Base-by-base conservation (phyloP, 371 early-diverging fungal species). In the Mycotypha africana region DNA sequence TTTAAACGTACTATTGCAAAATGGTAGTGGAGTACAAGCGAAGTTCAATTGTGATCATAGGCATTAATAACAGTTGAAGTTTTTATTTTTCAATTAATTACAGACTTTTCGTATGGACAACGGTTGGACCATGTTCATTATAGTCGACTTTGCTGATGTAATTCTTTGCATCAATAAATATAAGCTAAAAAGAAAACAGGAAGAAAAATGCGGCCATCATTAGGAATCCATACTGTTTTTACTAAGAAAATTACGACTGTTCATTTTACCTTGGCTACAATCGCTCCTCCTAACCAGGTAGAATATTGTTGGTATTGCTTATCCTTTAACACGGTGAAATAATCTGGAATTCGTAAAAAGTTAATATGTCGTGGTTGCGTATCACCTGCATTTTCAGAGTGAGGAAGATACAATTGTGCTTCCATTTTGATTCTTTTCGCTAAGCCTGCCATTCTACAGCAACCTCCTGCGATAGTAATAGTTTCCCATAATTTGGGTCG, bases 71-170 rank as follows among this genome's bases (percentile, higher is more conserved):
- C n/a, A n/a, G n/a, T n/a, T n/a, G n/a, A n/a, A n/a, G n/a, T n/a
- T n/a, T n/a, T n/a, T n/a, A n/a, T n/a, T n/a, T n/a, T n/a, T n/a
- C n/a, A n/a, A n/a, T n/a, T n/a, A n/a, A n/a, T n/a, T n/a, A n/a
- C n/a, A n/a, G n/a, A n/a, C n/a, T 70, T 56, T 85, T 85, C 20
- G 77, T 72, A 47, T 82, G 82, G 16, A 82, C 69, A 7, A 81
- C 81, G 19, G 81, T 70, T 8, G 91, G 91, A 14, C 91, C 91
- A 43, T 65, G 56, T 51, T 88, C 86, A 53, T 88, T 88, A 60
- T 90, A 90, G 52, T 90, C 91, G 17, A 83, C 84, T 75, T 87
- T 89, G 42, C 79, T 86, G 42, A 87, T 73, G 55, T 85, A 84
- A 45, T 79, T 81, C 49, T 76, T 82, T 22, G 83, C 76, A 43